phyloP scores from a whole-genome alignment of 257 asterid species.

The Coffea canephora region DNA sequence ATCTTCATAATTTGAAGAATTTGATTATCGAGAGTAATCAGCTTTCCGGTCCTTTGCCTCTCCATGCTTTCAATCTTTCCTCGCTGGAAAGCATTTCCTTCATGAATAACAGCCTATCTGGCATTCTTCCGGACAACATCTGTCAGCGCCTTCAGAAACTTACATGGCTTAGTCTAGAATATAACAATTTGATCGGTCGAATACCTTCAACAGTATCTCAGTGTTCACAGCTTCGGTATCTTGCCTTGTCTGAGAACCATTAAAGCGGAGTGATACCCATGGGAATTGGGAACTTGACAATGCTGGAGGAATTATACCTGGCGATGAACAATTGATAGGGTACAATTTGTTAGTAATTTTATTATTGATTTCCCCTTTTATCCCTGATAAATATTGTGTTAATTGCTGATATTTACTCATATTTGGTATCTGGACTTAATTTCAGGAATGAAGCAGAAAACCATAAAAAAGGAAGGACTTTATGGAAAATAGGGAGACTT shows the following conservation, averaged over 20 bases:
- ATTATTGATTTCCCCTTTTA: no score
- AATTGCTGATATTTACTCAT: no score
- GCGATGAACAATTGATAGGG: no score
- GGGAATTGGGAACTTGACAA: neutral
- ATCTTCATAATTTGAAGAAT: neutral
- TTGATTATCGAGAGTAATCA: neutral
- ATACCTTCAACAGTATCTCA: neutral
- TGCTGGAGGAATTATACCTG: neutral
- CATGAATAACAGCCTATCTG: neutral
- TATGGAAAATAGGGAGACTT: no score
- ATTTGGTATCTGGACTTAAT: no score
- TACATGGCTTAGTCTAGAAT: neutral
- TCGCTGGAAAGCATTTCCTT: neutral
- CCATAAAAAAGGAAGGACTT: no score
- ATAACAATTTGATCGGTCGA: neutral
- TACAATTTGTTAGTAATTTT: no score
- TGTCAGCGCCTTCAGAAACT: neutral
- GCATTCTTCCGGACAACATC: constrained; percentile 7
- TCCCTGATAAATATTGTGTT: no score
- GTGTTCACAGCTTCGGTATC: neutral
- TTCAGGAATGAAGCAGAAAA: no score
- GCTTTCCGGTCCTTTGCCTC: neutral
- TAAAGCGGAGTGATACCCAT: neutral
- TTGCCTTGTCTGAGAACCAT: neutral
- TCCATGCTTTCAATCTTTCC: neutral